Conservation (phyloP, 2,329 filamentous ascomycete species). For the Scedosporium dehoogii region DNA sequence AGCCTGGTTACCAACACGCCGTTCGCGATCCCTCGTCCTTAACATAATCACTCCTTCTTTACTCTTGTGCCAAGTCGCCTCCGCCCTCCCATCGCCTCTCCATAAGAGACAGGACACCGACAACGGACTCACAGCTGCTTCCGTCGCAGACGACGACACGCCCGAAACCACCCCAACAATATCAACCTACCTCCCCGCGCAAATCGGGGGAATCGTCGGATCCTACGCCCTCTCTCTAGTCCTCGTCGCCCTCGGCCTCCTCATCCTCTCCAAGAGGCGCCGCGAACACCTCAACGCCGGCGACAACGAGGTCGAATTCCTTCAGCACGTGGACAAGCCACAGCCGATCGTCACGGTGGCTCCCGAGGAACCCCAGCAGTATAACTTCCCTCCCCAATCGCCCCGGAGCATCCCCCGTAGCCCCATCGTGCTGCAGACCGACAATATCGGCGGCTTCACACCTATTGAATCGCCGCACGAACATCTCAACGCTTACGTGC, state of each 20-base stretch:
- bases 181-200: slow-evolving; percentile 58
- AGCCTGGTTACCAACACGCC: slow-evolving; percentile 6
- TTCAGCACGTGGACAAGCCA: slow-evolving; percentile 9
- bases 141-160: slow-evolving; percentile 7
- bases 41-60: slow-evolving; percentile 10
- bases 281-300: slow-evolving; percentile 41
- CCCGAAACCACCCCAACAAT: slow-evolving; percentile 23
- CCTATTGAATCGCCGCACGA: slow-evolving; percentile 6
- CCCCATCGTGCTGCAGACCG: slow-evolving; percentile 8
- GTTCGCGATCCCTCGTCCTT: slow-evolving; percentile 10
- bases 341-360: not conserved
- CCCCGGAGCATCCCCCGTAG: slow-evolving; percentile 15
- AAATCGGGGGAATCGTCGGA: slow-evolving; percentile 75
- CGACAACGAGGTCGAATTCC: slow-evolving; percentile 41
- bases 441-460: slow-evolving; percentile 5
- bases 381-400: slow-evolving; percentile 4
- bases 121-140: slow-evolving; percentile 22
- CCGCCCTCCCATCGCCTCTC: slow-evolving; percentile 17
- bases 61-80: slow-evolving; percentile 19
- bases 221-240: slow-evolving; percentile 73
- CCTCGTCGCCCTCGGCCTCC: slow-evolving; percentile 57
- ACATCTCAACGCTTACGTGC: slow-evolving; percentile 10
- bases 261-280: slow-evolving; percentile 48
- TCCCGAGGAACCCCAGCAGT: slow-evolving; percentile 2
- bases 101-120: slow-evolving; percentile 13